Conservation (phyloP, 345 rosid genomes). For the Salix udensis region DNA sequence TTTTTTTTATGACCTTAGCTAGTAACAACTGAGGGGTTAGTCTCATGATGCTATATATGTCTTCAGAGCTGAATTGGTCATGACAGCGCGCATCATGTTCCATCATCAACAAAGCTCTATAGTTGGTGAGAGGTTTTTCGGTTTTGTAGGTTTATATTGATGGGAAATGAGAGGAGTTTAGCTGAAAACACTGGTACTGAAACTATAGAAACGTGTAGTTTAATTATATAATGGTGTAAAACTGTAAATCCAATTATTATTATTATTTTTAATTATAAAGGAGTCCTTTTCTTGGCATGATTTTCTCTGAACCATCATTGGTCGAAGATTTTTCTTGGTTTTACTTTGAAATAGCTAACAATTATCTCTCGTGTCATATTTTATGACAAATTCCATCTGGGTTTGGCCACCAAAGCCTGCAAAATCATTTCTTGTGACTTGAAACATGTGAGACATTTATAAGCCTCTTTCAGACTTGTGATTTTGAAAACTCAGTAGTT, state of each 20-base stretch:
- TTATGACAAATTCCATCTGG: conserved; percentile 21
- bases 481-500: not conserved
- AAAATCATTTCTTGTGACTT: not conserved
- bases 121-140: not conserved
- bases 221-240: not conserved
- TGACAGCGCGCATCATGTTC: not conserved
- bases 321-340: conserved; percentile 17
- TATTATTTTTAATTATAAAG: not conserved
- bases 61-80: conserved; percentile 3
- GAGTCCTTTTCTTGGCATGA: not conserved
- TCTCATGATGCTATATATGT: not conserved
- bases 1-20: not conserved
- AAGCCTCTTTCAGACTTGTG: not conserved
- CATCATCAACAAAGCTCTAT: not conserved
- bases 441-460: not conserved
- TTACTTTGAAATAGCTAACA: conserved; percentile 6
- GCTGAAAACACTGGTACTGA: conserved; percentile 7
- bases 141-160: not conserved
- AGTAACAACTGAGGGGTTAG: not conserved
- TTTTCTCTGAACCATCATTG: not conserved
- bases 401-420: conserved; percentile 10
- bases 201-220: not conserved
- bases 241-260: not conserved
- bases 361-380: conserved; percentile 20
- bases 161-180: not conserved